phyloP scores from a whole-genome alignment of 371 early-diverging fungal genomes.

The Rhizopus sp. region DNA sequence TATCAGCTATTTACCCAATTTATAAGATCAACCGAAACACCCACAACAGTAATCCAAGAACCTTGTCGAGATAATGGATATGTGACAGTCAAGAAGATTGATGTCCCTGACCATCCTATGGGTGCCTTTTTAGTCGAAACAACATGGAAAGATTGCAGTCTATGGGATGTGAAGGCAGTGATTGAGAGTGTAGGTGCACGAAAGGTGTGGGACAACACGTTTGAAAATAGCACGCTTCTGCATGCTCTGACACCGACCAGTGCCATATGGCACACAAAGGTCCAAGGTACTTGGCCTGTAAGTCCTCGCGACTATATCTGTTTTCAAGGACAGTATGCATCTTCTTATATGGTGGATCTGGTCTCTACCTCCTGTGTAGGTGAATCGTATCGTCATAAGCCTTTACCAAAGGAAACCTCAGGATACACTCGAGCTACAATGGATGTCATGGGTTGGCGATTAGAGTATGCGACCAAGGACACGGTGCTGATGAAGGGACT shows the following conservation, averaged over 20 bases:
- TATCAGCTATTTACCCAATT: slow-evolving; percentile 27
- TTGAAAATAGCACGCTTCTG: slow-evolving; percentile 47
- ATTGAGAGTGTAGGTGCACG: slow-evolving; percentile 46
- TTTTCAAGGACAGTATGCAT: slow-evolving; percentile 49
- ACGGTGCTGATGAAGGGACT: slow-evolving; percentile 42
- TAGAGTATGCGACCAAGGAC: slow-evolving; percentile 37
- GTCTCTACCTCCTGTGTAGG: slow-evolving; percentile 52
- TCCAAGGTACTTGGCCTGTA: slow-evolving; percentile 58
- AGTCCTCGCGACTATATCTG: slow-evolving; percentile 57
- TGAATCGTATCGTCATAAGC: slow-evolving; percentile 40
- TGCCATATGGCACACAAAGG: slow-evolving; percentile 47
- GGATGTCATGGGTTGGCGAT: slow-evolving; percentile 53
- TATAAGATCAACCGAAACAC: slow-evolving; percentile 3
- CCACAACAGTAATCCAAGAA: slow-evolving; percentile 20
- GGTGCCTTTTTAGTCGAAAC: slow-evolving; percentile 55
- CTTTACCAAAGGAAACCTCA: slow-evolving; percentile 40
- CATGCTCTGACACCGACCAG: slow-evolving; percentile 52
- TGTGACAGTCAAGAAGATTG: slow-evolving; percentile 43
- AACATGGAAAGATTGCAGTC: slow-evolving; percentile 51
- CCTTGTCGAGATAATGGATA: slow-evolving; percentile 29
- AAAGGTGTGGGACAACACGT: slow-evolving; percentile 52
- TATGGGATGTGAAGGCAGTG: slow-evolving; percentile 62
- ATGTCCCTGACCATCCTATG: slow-evolving; percentile 51
- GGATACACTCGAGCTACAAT: slow-evolving; percentile 52
- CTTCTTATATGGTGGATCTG: slow-evolving; percentile 46